Evolutionary conservation across 1,284 basidiomycete species (phyloP), one percentile per base, ranked within the genome.

Genomic region (Heimioporus punctisporus): DNA sequence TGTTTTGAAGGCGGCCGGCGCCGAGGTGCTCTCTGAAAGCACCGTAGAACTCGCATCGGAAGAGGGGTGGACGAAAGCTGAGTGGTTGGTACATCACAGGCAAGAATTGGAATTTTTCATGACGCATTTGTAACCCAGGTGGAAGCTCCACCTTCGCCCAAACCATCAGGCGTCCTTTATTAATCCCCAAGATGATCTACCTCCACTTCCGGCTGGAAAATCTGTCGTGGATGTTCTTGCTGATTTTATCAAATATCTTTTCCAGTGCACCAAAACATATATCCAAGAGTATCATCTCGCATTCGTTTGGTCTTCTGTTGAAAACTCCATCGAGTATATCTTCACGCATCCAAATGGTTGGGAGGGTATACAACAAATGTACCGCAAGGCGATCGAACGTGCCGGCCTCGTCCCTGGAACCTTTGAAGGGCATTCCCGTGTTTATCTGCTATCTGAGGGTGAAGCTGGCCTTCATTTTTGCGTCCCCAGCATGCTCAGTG

Each of bases 181-280:
- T 40, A 47, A 43, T 28, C 37, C 26, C 27, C 25, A 55, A 12
- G 37, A 46, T 2, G 51, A 66, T 7, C 62, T 80, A 12, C 76
- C 73, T 1, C 70, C 73, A 2, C 69, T 84, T 0, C 81, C 34
- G 8, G n/a, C 34, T 14, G 34, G 34, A 37, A 37, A 37, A 4
- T 37, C 34, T 37, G 34, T 19, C 0, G 56, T 75, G 0, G 72
- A 78, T 6, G 69, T 84, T 46, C 75, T 80, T 39, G 70, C 74
- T 4, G 82, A 84, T 56, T 82, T 80, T 55, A 60, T 83, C n/a
- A 50, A 43, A 1, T 84, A 83, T 52, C 70, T 84, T 3, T 74
- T 71, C 53, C 23, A 59, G 2, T 78, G 79, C 41, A 68, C 79
- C 0, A 60, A 66, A 14, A 66, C 55, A 1, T 82, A 75, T 57